Conservation (phyloP, 2,329 filamentous ascomycete species). For the Epicoccum sorghinum region DNA sequence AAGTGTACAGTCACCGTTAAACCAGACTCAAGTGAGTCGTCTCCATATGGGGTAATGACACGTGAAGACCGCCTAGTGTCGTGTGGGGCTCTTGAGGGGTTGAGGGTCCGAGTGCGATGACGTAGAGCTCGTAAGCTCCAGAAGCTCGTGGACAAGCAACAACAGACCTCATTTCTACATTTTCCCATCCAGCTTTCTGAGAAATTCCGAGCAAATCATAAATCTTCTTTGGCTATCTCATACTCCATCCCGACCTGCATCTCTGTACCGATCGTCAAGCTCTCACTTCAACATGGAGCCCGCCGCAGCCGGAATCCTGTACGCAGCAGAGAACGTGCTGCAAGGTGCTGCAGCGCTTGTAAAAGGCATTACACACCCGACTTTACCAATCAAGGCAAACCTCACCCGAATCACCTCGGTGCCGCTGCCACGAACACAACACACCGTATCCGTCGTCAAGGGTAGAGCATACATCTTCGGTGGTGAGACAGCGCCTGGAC, state of each 20-base stretch:
- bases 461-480: conserved; percentile 64
- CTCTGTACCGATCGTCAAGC: not conserved
- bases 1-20: too few species aligned
- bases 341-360: conserved; percentile 54
- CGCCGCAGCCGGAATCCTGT: conserved; percentile 45
- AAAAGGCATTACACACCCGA: conserved; percentile 55
- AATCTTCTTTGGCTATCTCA: not conserved
- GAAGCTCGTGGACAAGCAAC: conserved; percentile 5
- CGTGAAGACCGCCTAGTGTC: too few species aligned
- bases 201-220: not conserved
- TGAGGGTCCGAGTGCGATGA: not conserved
- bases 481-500: conserved; percentile 50
- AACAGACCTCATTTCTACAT: not conserved
- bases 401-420: conserved; percentile 56
- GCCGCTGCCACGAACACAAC: conserved; percentile 55
- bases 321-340: conserved; percentile 45
- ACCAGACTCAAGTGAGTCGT: too few species aligned
- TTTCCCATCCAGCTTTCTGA: not conserved
- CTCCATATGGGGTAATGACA: not conserved
- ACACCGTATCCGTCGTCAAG: conserved; percentile 60
- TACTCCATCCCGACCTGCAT: not conserved
- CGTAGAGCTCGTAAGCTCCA: conserved; percentile 12
- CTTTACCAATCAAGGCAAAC: conserved; percentile 58
- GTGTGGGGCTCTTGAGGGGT: not conserved
- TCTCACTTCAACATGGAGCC: conserved; percentile 40